Evolutionary conservation across 345 rosid genomes (phyloP).

Genomic region (Eucalyptus tenuipes): DNA sequence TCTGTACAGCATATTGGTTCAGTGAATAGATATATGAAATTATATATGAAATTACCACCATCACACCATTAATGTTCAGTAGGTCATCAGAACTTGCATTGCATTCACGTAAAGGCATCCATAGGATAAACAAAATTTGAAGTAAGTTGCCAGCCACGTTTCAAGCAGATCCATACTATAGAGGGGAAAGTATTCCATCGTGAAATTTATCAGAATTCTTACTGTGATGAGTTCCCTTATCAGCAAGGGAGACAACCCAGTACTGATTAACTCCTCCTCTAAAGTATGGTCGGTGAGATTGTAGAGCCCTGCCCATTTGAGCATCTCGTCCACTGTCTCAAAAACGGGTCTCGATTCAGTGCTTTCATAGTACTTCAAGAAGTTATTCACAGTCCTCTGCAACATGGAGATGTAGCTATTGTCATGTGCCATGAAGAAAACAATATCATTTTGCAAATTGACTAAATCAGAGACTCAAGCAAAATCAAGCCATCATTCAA

Average conservation of each 20-base stretch:
- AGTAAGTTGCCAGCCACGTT: neutral
- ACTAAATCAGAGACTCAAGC: neutral
- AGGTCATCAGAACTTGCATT: neutral
- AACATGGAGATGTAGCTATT: neutral
- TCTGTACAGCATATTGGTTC: neutral
- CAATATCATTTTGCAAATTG: neutral
- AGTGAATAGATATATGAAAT: neutral
- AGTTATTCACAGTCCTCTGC: conserved; percentile 47
- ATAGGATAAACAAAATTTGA: neutral
- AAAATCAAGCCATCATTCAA: neutral
- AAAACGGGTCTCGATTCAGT: conserved; percentile 60
- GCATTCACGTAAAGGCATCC: neutral
- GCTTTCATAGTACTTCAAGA: conserved; percentile 68
- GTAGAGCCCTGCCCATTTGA: conserved; percentile 74
- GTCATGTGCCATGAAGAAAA: neutral
- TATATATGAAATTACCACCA: neutral
- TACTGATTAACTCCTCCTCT: conserved; percentile 36
- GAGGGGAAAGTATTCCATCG: neutral
- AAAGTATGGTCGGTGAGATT: conserved; percentile 55
- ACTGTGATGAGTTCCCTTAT: conserved; percentile 68
- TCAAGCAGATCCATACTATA: neutral
- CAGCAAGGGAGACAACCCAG: conserved; percentile 41
- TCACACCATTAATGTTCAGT: neutral
- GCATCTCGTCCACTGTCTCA: conserved; percentile 78
- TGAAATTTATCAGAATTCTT: conserved; percentile 5